phyloP scores from a whole-genome alignment of 2,329 filamentous ascomycete species.

The Hirsutella thompsonii region DNA sequence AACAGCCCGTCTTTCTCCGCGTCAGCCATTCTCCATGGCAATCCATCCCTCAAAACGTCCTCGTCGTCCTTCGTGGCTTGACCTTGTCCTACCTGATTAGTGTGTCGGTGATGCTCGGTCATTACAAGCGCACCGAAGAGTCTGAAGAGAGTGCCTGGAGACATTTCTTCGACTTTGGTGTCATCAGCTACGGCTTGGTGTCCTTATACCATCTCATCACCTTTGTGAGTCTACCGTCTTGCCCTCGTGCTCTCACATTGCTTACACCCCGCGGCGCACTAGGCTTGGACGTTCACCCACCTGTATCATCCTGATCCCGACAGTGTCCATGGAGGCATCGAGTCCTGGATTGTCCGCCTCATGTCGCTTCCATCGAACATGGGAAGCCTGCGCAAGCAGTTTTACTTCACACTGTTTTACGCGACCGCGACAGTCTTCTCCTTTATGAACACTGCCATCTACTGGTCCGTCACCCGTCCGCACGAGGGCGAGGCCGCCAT shows the following conservation, averaged over 20 bases:
- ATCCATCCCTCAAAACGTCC: constrained; percentile 29
- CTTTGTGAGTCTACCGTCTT: constrained; percentile 25
- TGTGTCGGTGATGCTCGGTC: constrained; percentile 25
- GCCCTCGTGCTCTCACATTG: not conserved
- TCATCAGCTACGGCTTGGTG: constrained; percentile 28
- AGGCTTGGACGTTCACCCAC: constrained; percentile 41
- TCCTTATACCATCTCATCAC: constrained; percentile 31
- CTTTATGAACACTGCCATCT: constrained; percentile 36
- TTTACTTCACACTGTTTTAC: constrained; percentile 38
- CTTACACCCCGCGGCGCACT: not conserved
- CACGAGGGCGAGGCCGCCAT: constrained; percentile 8
- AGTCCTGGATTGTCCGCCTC: constrained; percentile 21
- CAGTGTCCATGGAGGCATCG: constrained; percentile 20
- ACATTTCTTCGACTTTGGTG: constrained; percentile 36
- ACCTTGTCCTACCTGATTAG: constrained; percentile 30
- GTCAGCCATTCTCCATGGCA: constrained; percentile 38
- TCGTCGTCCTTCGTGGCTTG: constrained; percentile 29
- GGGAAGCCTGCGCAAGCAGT: constrained; percentile 25
- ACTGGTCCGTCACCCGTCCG: constrained; percentile 30
- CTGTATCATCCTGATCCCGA: constrained; percentile 31
- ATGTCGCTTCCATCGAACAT: constrained; percentile 33
- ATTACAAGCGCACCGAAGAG: constrained; percentile 31
- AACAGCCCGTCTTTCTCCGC: constrained; percentile 36
- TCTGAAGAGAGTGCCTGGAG: constrained; percentile 25
- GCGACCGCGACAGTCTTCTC: constrained; percentile 29